A percentile compares a stretch with the other conserved stretches of the same genome.
Conservation (phyloP, 2,329 filamentous ascomycete genomes). For the Juglanconis sp. region DNA sequence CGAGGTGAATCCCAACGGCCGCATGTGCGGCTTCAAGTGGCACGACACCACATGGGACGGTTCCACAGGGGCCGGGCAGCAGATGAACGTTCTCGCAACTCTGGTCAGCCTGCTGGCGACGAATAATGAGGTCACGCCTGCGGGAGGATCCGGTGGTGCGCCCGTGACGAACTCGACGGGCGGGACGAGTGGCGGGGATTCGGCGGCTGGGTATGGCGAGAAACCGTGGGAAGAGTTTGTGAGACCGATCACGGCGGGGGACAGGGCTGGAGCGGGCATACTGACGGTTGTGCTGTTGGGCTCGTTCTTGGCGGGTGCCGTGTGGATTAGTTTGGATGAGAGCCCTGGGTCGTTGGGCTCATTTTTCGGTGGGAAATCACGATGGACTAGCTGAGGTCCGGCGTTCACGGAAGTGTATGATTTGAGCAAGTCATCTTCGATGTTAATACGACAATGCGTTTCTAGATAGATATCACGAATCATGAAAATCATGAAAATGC, state of each 20-base stretch:
- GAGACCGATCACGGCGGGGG: conserved; percentile 40
- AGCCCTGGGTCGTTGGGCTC: background rate
- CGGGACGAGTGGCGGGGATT: conserved; percentile 45
- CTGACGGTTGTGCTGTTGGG: conserved; percentile 32
- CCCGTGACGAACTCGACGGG: conserved; percentile 47
- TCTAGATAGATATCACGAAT: too few species aligned
- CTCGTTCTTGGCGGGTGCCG: conserved; percentile 7
- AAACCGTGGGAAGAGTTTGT: conserved; percentile 26
- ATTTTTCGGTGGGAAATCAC: background rate
- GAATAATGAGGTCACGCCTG: background rate
- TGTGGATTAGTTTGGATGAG: conserved; percentile 11
- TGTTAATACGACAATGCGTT: too few species aligned
- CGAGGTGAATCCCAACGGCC: conserved; percentile 33
- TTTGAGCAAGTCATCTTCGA: too few species aligned
- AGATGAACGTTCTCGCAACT: conserved; percentile 42
- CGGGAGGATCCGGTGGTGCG: conserved; percentile 1
- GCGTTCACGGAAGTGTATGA: background rate
- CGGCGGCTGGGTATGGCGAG: conserved; percentile 34
- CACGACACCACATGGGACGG: conserved; percentile 35
- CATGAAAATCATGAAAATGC: too few species aligned
- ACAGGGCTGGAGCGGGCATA: conserved; percentile 47
- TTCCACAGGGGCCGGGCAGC: conserved; percentile 44
- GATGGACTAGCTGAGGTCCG: background rate
- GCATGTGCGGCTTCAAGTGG: conserved; percentile 49
- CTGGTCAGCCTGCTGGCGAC: conserved; percentile 37